Conservation (phyloP, 2,329 filamentous ascomycete genomes). For the Aspergillus sp. region DNA sequence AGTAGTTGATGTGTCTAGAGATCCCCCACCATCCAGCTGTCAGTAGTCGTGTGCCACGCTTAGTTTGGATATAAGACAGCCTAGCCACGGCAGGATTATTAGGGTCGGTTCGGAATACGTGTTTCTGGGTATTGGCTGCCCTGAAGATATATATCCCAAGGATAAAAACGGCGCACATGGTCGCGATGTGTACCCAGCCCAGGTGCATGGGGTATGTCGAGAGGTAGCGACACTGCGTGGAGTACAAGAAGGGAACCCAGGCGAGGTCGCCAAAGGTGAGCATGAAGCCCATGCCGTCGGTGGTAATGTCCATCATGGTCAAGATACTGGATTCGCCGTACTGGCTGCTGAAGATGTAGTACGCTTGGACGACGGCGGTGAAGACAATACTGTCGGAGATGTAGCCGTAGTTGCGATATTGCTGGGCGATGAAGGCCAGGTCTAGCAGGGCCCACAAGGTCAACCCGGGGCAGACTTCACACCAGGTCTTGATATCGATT, state of each 20-base stretch:
- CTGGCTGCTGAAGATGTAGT: constrained; percentile 79
- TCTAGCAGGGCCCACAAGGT: constrained; percentile 83
- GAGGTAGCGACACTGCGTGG: constrained; percentile 77
- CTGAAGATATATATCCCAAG: constrained; percentile 84
- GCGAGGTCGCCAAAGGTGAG: constrained; percentile 83
- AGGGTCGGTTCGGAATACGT: constrained; percentile 84
- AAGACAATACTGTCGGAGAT: constrained; percentile 81
- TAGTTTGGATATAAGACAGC: constrained; percentile 79
- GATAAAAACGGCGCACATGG: constrained; percentile 65
- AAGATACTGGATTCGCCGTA: constrained; percentile 83
- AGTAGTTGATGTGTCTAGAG: constrained; percentile 88
- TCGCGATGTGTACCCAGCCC: constrained; percentile 62
- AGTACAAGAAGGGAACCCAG: constrained; percentile 88
- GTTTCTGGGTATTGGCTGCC: constrained; percentile 84
- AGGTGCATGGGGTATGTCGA: constrained; percentile 73
- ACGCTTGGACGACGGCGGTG: constrained; percentile 68
- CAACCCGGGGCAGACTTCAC: constrained; percentile 83
- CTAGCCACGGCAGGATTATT: constrained; percentile 73
- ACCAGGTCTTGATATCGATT: constrained; percentile 85
- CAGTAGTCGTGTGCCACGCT: constrained; percentile 73
- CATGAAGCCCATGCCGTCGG: constrained; percentile 92
- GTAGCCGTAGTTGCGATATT: constrained; percentile 77
- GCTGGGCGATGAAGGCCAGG: constrained; percentile 75
- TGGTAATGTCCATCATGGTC: constrained; percentile 88
- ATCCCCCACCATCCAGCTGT: constrained; percentile 87